Percentiles rank a stretch among this genome's conserved stretches.
These are phyloP conservation scores for Furcasterigmium furcatum DNA, from an alignment of 2,329 filamentous ascomycete genomes.

Conservation along the genomic window DNA sequence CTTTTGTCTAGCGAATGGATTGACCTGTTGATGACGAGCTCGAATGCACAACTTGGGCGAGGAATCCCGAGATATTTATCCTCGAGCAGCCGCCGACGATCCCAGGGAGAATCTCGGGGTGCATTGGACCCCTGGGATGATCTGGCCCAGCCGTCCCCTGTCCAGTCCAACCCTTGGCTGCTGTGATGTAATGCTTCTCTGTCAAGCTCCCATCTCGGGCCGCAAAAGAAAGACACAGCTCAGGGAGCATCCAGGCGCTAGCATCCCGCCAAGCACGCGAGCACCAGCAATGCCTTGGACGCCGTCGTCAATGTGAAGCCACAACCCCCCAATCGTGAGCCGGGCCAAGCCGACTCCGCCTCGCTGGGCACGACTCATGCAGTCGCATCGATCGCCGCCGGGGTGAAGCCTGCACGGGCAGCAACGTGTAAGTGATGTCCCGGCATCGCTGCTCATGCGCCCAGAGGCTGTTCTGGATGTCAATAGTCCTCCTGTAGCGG, in stretches of 20 bases:
- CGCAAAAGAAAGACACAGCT: not conserved
- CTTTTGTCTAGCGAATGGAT: not conserved
- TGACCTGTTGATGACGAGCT: not conserved
- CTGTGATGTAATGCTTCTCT: conserved; percentile 3
- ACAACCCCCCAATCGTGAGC: not conserved
- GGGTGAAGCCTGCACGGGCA: no score
- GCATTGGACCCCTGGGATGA: not conserved
- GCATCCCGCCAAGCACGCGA: not conserved
- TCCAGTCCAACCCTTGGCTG: no score
- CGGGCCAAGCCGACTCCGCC: conserved; percentile 1
- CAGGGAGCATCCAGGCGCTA: not conserved
- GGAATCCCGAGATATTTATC: conserved; percentile 1
- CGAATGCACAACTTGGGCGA: not conserved
- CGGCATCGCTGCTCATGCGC: not conserved
- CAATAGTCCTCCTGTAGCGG: not conserved
- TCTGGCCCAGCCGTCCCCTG: no score
- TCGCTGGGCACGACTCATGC: not conserved
- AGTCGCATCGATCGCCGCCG: no score
- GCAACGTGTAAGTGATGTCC: not conserved
- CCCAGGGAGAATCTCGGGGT: not conserved
- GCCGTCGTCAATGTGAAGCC: not conserved
- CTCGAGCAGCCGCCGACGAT: not conserved
- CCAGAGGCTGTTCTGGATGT: not conserved
- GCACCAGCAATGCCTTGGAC: conserved; percentile 2
- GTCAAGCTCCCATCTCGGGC: not conserved